phyloP scores from a whole-genome alignment of 2,329 filamentous ascomycete species.

The Venturia nashicola region DNA sequence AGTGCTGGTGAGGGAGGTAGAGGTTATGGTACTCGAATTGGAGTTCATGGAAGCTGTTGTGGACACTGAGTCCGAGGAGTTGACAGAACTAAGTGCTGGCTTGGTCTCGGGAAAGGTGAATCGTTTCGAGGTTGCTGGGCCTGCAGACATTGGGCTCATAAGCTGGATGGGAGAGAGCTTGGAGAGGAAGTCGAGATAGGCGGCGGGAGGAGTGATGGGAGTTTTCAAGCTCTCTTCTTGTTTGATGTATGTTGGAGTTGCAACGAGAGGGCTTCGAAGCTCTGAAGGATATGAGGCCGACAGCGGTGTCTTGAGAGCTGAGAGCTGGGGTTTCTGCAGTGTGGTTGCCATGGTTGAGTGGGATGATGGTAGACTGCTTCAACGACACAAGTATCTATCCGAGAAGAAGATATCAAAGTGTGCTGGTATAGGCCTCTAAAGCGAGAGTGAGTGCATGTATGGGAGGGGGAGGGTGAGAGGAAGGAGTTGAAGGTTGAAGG shows the following conservation, averaged over 20 bases:
- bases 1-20: constrained; percentile 4
- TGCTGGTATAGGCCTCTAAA: constrained; percentile 7
- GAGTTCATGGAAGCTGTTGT: constrained; percentile 16
- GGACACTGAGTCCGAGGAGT: constrained; percentile 24
- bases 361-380: not conserved
- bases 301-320: constrained; percentile 42
- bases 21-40: constrained; percentile 8
- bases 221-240: constrained; percentile 58
- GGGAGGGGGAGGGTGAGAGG: not conserved
- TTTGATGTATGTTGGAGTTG: constrained; percentile 54
- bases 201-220: constrained; percentile 78
- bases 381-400: not conserved
- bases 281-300: constrained; percentile 45
- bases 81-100: constrained; percentile 17
- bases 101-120: constrained; percentile 35
- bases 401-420: not conserved
- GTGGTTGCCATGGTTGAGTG: constrained; percentile 18
- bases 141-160: constrained; percentile 50
- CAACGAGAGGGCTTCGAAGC: constrained; percentile 49
- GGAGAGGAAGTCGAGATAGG: constrained; percentile 89
- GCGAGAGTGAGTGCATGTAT: constrained; percentile 13
- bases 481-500: not conserved
- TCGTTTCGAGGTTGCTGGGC: constrained; percentile 35
- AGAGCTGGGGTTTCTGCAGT: constrained; percentile 24
- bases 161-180: constrained; percentile 55